Evolutionary conservation across 1,139 yeast genomes (phyloP), one percentile per base, ranked within the genome.

Genomic region (Zygosaccharomyces sapae): DNA sequence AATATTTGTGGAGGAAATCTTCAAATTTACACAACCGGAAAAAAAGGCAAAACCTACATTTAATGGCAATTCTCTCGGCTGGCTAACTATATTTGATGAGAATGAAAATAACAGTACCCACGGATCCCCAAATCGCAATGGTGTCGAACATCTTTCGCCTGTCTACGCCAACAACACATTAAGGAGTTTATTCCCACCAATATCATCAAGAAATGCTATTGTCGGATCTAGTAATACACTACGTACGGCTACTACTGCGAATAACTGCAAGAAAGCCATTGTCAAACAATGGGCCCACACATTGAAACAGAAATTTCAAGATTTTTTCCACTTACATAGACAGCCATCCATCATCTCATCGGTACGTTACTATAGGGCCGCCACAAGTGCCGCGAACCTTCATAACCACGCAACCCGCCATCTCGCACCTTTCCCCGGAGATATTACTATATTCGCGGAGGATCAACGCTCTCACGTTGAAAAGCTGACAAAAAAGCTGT

Each of bases 61-160:
- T 3, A 41, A 33, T 18, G 37, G 34, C 10, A 44, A 45, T 12
- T 20, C 42, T 3, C 30, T 41, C 22, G 51, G 48, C 5, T 48
- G 51, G 51, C 43, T 48, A 18, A 48, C 51, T n/a, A 42, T 48
- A 8, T 48, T 48, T 19, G 42, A 45, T 12, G 51, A 45, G 12
- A 45, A 43, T 13, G 31, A 27, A 9, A 10, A 27, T 27, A 10
- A 5, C 12, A 16, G 16, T 16, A 27, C 10, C 10, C 5, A 10
- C 10, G 31, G 45, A 36, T 20, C 12, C 41, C 10, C 45, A 44
- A n/a, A 30, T 41, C 3, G 24, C 36, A 10, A 39, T 38, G 10
- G 38, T 45, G 16, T 33, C 12, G 9, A 48, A 41, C 18, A 33
- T 45, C 36, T 31, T 33, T 10, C 41, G 38, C 39, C 12, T 3